Conservation (phyloP, 106 monocot genomes). For the Alisma plantagoaquatica region DNA sequence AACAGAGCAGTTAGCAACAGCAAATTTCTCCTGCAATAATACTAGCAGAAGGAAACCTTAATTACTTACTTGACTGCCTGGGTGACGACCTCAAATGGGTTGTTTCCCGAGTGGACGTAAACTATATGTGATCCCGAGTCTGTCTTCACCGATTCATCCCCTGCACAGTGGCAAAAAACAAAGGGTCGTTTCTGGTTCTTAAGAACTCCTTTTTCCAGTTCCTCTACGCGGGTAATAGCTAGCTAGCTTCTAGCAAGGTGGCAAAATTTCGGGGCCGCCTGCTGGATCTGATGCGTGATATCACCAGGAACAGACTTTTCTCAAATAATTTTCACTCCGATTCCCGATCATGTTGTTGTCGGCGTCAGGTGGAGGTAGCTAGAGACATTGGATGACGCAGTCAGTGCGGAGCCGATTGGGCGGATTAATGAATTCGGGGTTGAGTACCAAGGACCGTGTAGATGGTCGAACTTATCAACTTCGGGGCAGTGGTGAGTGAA, state of each 20-base stretch:
- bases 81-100: slow-evolving; percentile 68
- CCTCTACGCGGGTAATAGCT: neutral
- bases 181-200: slow-evolving; percentile 1
- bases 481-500: too few relatives aligned
- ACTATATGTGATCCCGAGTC: slow-evolving; percentile 41
- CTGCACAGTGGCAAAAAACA: slow-evolving; percentile 16
- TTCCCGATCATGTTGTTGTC: too few relatives aligned
- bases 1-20: neutral
- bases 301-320: too few relatives aligned
- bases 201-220: neutral
- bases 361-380: too few relatives aligned
- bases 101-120: slow-evolving; percentile 49
- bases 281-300: too few relatives aligned
- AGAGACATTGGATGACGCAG: too few relatives aligned
- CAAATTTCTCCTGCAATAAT: neutral
- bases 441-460: too few relatives aligned
- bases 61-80: slow-evolving; percentile 59
- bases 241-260: neutral
- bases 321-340: neutral
- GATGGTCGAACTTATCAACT: too few relatives aligned
- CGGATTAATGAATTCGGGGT: too few relatives aligned
- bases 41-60: neutral
- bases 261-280: too few relatives aligned
- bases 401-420: too few relatives aligned
- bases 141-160: slow-evolving; percentile 45